phyloP scores from a whole-genome alignment of 1,284 basidiomycete genomes.

The Malassezia japonica region DNA sequence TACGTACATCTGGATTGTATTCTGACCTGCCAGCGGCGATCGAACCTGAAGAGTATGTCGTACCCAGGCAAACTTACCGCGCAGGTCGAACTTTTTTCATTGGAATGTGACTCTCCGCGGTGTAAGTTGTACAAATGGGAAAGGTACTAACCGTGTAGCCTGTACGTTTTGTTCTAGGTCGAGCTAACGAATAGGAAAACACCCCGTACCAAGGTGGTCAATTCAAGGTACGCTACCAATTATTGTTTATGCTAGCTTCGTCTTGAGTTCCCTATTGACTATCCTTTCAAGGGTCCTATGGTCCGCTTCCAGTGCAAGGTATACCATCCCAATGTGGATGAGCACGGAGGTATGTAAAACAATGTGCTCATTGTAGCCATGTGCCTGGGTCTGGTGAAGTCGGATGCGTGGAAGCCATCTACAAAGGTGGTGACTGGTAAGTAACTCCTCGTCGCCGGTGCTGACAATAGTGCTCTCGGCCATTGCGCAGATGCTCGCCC shows the following conservation, averaged over 20 bases:
- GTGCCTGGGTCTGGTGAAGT: slow-evolving; percentile 46
- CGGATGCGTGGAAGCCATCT: slow-evolving; percentile 48
- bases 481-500: slow-evolving; percentile 37
- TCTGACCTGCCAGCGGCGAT: background rate
- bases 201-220: slow-evolving; percentile 14
- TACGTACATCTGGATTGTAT: background rate
- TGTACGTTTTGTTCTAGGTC: background rate
- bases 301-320: slow-evolving; percentile 38
- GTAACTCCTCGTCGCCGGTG: slow-evolving; percentile 2
- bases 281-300: slow-evolving; percentile 48
- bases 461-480: slow-evolving; percentile 31
- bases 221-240: slow-evolving; percentile 5
- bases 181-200: background rate
- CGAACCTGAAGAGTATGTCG: slow-evolving; percentile 7
- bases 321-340: slow-evolving; percentile 48
- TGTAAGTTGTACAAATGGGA: background rate
- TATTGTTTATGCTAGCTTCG: background rate
- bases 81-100: slow-evolving; percentile 9
- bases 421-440: slow-evolving; percentile 44
- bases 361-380: slow-evolving; percentile 5
- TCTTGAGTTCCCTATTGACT: slow-evolving; percentile 46
- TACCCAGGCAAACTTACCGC: background rate
- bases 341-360: slow-evolving; percentile 41
- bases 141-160: background rate
- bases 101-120: slow-evolving; percentile 10